These are phyloP conservation scores for Litchi chinensis DNA, from an alignment of 345 rosid genomes.

Conservation along the genomic window DNA sequence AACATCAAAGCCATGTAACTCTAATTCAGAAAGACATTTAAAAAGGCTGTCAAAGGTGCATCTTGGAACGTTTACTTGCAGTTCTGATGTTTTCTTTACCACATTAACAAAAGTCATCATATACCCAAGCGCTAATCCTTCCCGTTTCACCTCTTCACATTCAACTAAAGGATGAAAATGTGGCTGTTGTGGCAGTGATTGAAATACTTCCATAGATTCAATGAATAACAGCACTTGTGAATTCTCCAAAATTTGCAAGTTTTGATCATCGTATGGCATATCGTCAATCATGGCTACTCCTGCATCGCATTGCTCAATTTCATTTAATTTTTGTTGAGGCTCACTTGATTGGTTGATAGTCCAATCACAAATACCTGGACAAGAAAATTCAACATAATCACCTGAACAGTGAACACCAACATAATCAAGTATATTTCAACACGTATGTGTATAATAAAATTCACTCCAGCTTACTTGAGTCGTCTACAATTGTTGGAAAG, in stretches of 20 bases:
- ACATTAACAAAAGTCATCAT: slow-evolving; percentile 40
- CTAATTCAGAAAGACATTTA: slow-evolving; percentile 27
- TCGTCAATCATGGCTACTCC: background rate
- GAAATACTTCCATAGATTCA: slow-evolving; percentile 34
- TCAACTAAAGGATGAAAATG: slow-evolving; percentile 39
- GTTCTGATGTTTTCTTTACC: slow-evolving; percentile 26
- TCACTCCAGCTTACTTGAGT: slow-evolving; percentile 4
- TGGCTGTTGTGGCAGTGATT: slow-evolving; percentile 35
- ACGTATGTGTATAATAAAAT: background rate
- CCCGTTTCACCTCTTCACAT: slow-evolving; percentile 25
- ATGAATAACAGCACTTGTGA: slow-evolving; percentile 27
- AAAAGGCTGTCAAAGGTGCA: slow-evolving; percentile 15
- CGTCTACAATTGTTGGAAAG: slow-evolving; percentile 1
- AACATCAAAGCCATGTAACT: slow-evolving; percentile 37
- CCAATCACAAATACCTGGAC: background rate
- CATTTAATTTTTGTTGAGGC: background rate
- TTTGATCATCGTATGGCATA: background rate
- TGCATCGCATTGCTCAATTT: background rate
- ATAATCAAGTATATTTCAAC: background rate
- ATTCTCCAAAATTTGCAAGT: slow-evolving; percentile 23
- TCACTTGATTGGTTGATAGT: background rate
- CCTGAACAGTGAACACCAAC: background rate
- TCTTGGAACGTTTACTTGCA: slow-evolving; percentile 21
- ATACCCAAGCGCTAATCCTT: slow-evolving; percentile 41
- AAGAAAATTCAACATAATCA: background rate